These are phyloP conservation scores for Pelargonium myrrhifolium DNA, from an alignment of 441 rosid genomes.

Conservation along the genomic window DNA sequence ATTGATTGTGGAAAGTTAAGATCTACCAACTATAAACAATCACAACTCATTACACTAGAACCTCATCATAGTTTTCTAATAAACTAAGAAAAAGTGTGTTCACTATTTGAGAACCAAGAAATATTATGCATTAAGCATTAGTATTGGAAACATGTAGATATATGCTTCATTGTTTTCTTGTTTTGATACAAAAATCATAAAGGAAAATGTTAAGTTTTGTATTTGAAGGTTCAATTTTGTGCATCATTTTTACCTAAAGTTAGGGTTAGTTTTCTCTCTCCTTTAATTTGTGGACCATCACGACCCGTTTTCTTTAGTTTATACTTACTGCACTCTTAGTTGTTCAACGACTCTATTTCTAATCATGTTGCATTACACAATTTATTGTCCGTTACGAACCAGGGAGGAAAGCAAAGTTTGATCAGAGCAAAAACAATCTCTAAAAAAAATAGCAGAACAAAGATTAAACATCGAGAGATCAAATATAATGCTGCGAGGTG, in stretches of 20 bases:
- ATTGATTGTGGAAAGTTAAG: neutral
- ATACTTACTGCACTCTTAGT: neutral
- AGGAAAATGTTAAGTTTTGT: neutral
- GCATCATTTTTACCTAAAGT: no score
- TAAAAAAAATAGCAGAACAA: neutral
- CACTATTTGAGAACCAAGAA: neutral
- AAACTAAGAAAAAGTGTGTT: neutral
- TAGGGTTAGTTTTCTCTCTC: no score
- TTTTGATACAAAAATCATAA: no score
- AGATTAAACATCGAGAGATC: neutral
- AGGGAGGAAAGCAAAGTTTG: neutral
- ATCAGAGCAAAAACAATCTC: no score
- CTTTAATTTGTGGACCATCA: no score
- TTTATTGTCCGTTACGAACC: neutral
- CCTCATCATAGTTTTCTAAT: neutral
- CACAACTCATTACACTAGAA: neutral
- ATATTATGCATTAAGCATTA: neutral
- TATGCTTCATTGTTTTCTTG: no score
- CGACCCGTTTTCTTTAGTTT: neutral
- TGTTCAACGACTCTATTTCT: neutral
- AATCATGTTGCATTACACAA: neutral
- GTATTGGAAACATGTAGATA: neutral
- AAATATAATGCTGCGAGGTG: neutral
- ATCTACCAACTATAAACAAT: slow-evolving; percentile 1
- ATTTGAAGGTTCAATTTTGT: neutral